Evolutionary conservation across 495 filamentous ascomycete genomes (phyloP).

Genomic region (Xylona heveae): DNA sequence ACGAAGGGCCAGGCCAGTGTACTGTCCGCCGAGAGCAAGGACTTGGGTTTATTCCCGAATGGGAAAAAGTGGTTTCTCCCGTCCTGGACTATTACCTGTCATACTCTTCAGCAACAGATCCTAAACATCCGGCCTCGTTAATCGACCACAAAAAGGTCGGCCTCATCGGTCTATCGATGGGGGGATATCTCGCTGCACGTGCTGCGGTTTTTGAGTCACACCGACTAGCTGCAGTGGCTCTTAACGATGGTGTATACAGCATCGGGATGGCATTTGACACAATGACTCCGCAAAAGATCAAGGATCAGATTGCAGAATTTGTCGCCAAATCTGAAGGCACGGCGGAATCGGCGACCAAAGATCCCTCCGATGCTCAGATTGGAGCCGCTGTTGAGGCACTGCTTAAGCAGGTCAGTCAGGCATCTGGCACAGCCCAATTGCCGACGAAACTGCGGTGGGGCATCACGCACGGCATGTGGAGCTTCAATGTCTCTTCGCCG

Average conservation of each 20-base stretch:
- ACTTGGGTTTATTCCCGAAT: conserved; percentile 25
- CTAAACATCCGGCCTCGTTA: too few species aligned
- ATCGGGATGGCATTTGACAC: conserved; percentile 8
- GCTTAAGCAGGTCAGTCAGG: background rate
- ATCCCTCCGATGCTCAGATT: too few species aligned
- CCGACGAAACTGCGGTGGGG: conserved; percentile 13
- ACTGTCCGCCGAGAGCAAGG: conserved; percentile 21
- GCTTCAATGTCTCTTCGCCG: conserved; percentile 15
- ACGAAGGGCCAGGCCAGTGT: conserved; percentile 28
- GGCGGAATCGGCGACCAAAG: too few species aligned
- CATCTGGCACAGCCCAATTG: background rate
- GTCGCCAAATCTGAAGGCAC: too few species aligned
- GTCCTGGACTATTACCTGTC: conserved; percentile 20
- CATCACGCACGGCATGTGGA: conserved; percentile 20
- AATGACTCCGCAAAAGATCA: conserved; percentile 7
- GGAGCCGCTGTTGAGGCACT: too few species aligned
- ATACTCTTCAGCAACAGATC: conserved; percentile 11
- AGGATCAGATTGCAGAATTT: too few species aligned
- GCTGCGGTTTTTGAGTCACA: conserved; percentile 24
- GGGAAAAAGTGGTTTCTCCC: conserved; percentile 24
- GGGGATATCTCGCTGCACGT: conserved; percentile 17
- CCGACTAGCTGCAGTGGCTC: conserved; percentile 18
- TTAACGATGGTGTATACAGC: conserved; percentile 18
- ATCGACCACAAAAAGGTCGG: conserved; percentile 11
- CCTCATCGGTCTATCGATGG: conserved; percentile 18